These are phyloP conservation scores for Beta macrorhiza DNA, from an alignment of 179 eudicot genomes.

Conservation along the genomic window DNA sequence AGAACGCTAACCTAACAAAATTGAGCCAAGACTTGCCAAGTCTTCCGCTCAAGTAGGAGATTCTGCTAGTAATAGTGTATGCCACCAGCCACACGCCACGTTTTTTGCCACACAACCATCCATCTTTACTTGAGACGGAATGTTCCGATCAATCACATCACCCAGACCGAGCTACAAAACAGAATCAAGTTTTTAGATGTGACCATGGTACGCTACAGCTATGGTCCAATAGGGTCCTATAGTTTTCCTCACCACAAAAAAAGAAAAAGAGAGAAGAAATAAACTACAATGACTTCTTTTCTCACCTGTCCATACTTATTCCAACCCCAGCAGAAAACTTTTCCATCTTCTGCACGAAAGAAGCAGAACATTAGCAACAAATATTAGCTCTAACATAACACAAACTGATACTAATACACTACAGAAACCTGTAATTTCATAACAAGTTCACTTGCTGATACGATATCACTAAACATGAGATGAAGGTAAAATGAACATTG, in stretches of 20 bases:
- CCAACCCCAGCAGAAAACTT: slow-evolving; percentile 97
- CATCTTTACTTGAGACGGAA: slow-evolving; percentile 66
- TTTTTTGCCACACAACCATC: slow-evolving; percentile 64
- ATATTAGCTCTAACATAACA: background rate
- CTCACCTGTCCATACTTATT: slow-evolving; percentile 97
- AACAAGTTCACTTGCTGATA: background rate
- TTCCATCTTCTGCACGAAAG: slow-evolving; percentile 53
- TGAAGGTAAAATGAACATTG: no score
- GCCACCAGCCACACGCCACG: slow-evolving; percentile 99
- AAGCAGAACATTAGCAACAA: slow-evolving; percentile 1
- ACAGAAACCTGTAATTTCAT: background rate
- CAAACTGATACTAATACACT: background rate
- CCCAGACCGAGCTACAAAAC: slow-evolving; percentile 81
- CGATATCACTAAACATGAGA: no score
- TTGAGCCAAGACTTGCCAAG: slow-evolving; percentile 20
- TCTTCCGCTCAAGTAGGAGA: slow-evolving; percentile 47
- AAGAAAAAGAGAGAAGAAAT: no score
- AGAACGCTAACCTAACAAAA: slow-evolving; percentile 63
- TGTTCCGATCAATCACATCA: slow-evolving; percentile 87
- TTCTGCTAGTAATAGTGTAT: slow-evolving; percentile 80
- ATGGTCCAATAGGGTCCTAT: no score
- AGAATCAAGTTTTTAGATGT: background rate
- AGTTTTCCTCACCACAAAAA: no score
- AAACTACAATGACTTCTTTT: background rate
- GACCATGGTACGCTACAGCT: background rate